phyloP scores from a whole-genome alignment of 371 early-diverging fungal species.

The Mycotypha africana region DNA sequence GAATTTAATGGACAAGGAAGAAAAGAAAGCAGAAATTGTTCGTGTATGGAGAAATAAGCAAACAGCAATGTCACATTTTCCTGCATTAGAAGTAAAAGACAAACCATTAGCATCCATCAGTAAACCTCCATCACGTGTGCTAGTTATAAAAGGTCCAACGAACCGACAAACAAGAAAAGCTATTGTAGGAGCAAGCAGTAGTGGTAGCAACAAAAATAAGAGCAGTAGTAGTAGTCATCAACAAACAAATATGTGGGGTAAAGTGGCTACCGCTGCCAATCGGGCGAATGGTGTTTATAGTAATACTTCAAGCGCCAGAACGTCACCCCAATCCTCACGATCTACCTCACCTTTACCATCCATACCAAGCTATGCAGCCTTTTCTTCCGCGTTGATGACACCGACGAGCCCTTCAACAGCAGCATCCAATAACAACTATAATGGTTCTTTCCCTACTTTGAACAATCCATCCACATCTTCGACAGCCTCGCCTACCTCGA shows the following conservation, averaged over 20 bases:
- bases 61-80: conserved; percentile 35
- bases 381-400: too few relatives aligned
- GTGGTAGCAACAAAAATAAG: too few relatives aligned
- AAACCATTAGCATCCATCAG: neutral
- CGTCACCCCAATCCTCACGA: conserved; percentile 34
- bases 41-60: conserved; percentile 69
- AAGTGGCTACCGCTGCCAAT: conserved; percentile 14
- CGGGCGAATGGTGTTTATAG: neutral
- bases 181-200: too few relatives aligned
- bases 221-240: neutral
- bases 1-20: conserved; percentile 47
- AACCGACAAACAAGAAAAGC: conserved; percentile 3
- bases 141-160: conserved; percentile 9
- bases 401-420: too few relatives aligned
- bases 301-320: conserved; percentile 13
- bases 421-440: neutral
- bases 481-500: too few relatives aligned
- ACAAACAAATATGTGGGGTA: conserved; percentile 14
- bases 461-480: conserved; percentile 14
- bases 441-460: conserved; percentile 18
- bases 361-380: conserved; percentile 9
- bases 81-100: conserved; percentile 11
- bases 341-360: conserved; percentile 39
- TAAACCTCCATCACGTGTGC: conserved; percentile 11
- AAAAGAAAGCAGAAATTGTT: conserved; percentile 60